Base-by-base conservation (phyloP, 2,329 filamentous ascomycete species). In the Alternaria triticimaculans region DNA sequence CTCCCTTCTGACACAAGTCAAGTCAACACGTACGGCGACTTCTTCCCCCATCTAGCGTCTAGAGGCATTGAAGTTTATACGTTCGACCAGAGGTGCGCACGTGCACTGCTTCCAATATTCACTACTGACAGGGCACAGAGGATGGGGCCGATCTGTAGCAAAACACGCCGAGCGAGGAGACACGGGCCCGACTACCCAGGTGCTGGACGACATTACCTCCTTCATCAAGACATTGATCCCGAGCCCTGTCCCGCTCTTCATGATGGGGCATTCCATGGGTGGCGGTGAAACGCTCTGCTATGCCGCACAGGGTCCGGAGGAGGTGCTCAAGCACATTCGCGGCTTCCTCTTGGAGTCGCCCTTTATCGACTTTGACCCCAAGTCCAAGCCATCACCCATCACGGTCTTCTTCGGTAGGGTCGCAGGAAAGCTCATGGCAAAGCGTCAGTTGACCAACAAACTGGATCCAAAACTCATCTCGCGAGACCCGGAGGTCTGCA, bases 251-350 rank as follows among this genome's bases (percentile, higher is more conserved):
- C 93, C 93, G 0, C 76, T 96, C 15, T 97, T 97, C 81, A 85
- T 97, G 20, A 89, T 96, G 84, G 94, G 94, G 57, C 93, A 97
- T 80, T 94, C 90, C 21, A 97, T 97, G 93, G 94, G 94, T 68
- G 94, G 94, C 63, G 92, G 89, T 23, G 87, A 96, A 80, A 87
- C 89, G 6, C 82, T 97, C 9, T 89, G 87, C 46, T 90, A 88
- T 70, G 82, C 82, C 64, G 79, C 80, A 28, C 75, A 75, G 48
- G 84, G 81, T 20, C 84, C 82, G 5, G 67, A 70, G 46, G 85
- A 87, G 15, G 77, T 92, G 12, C 84, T 88, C 45, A 78, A 82
- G 37, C 83, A 86, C 62, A 86, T 97, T 51, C 85, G 89, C 49
- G 94, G 94, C 21, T 93, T 91, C 84, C 76, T 97, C 37, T 84